phyloP scores from a whole-genome alignment of 345 rosid species.

The Acer negundo region DNA sequence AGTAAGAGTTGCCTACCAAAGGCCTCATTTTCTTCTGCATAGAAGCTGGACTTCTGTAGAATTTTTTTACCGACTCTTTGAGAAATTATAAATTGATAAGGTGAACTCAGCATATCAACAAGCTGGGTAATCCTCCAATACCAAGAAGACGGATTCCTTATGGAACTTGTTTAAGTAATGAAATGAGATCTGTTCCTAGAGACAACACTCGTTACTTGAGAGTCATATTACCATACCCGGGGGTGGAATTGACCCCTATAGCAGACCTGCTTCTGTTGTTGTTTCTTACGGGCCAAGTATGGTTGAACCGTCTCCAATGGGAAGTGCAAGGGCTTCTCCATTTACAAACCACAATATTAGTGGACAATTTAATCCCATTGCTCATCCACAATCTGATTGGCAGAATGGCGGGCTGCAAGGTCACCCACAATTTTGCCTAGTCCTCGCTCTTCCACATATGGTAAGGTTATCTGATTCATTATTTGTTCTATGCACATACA shows the following conservation, averaged over 20 bases:
- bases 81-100: neutral
- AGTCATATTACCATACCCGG: slow-evolving; percentile 5
- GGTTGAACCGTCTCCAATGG: slow-evolving; percentile 19
- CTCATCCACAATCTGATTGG: slow-evolving; percentile 5
- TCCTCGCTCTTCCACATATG: slow-evolving; percentile 10
- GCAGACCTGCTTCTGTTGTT: neutral
- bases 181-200: slow-evolving; percentile 10
- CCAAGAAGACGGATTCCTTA: slow-evolving; percentile 11
- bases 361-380: slow-evolving; percentile 16
- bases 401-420: slow-evolving; percentile 8
- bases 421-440: neutral
- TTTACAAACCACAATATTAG: neutral
- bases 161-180: slow-evolving; percentile 9
- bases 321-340: slow-evolving; percentile 2
- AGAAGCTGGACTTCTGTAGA: too few species aligned
- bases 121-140: neutral
- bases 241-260: slow-evolving; percentile 9
- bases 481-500: neutral
- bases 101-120: slow-evolving; percentile 15
- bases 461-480: slow-evolving; percentile 14
- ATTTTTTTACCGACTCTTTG: too few species aligned
- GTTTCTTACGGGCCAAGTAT: neutral
- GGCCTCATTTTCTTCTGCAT: too few species aligned
- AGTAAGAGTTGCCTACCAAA: too few species aligned
- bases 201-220: neutral